Percentiles rank a stretch among this genome's conserved stretches.
Conservation (phyloP, 2,329 filamentous ascomycete genomes). For the Aureobasidium lini region DNA sequence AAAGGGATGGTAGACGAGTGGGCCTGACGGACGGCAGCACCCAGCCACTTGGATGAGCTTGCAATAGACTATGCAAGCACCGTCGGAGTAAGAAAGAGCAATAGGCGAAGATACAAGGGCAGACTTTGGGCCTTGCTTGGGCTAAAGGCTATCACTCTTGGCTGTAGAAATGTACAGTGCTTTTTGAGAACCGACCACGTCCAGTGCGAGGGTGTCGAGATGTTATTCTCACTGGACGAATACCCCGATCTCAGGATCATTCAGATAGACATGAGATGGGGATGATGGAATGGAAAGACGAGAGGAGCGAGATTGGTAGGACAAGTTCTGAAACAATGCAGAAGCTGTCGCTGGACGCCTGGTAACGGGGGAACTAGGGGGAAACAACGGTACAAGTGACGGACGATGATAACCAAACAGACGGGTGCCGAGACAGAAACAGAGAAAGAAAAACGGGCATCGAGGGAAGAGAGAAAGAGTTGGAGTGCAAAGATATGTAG, state of each 20-base stretch:
- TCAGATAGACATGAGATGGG: too few relatives aligned
- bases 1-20: constrained; percentile 2
- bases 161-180: too few relatives aligned
- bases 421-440: constrained; percentile 3
- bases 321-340: constrained; percentile 12
- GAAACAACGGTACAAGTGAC: background rate
- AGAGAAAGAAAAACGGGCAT: constrained; percentile 1
- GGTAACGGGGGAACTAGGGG: constrained; percentile 5
- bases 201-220: too few relatives aligned
- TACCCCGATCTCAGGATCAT: too few relatives aligned
- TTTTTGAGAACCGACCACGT: too few relatives aligned
- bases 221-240: too few relatives aligned
- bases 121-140: background rate
- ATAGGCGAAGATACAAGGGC: background rate
- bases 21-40: constrained; percentile 12
- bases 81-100: constrained; percentile 6
- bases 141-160: too few relatives aligned
- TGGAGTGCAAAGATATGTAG: background rate
- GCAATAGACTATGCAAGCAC: constrained; percentile 5
- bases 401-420: constrained; percentile 1
- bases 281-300: background rate
- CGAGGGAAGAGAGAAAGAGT: background rate
- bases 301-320: constrained; percentile 10
- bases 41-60: constrained; percentile 10
- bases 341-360: constrained; percentile 12